Conservation (phyloP, 345 rosid genomes). For the Stellera chamaejasme region DNA sequence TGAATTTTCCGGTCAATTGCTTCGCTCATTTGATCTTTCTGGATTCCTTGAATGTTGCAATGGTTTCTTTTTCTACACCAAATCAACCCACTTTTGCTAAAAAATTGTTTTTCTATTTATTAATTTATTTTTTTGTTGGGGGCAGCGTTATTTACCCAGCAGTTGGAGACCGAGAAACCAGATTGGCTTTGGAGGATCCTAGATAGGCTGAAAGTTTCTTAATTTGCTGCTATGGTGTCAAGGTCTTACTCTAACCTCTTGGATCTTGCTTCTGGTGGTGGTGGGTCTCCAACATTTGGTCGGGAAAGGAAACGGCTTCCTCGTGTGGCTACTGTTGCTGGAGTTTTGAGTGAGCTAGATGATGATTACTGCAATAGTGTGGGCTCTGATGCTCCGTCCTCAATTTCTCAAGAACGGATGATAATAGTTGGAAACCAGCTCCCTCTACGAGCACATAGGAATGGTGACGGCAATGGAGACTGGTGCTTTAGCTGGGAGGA, state of each 20-base stretch:
- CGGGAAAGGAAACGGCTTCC: slow-evolving; percentile 73
- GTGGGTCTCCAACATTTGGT: slow-evolving; percentile 43
- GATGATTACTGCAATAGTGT: slow-evolving; percentile 66
- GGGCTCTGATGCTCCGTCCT: slow-evolving; percentile 81
- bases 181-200: slow-evolving; percentile 9
- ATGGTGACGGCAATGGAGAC: slow-evolving; percentile 33
- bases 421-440: slow-evolving; percentile 94
- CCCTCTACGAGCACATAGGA: slow-evolving; percentile 58
- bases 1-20: background rate
- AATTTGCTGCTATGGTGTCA: slow-evolving; percentile 46
- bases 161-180: slow-evolving; percentile 3
- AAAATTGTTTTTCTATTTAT: background rate
- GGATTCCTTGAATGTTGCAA: background rate
- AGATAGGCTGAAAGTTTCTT: slow-evolving; percentile 6
- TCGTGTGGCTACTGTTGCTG: slow-evolving; percentile 88
- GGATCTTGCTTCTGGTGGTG: slow-evolving; percentile 79
- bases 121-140: background rate
- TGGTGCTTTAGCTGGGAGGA: slow-evolving; percentile 85
- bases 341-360: slow-evolving; percentile 74
- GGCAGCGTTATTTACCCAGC: slow-evolving; percentile 13
- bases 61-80: slow-evolving; percentile 3
- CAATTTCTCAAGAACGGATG: slow-evolving; percentile 67
- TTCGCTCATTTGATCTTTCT: background rate
- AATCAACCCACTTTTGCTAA: background rate
- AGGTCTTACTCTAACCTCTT: slow-evolving; percentile 91